These are phyloP conservation scores for Austropuccinia psidii DNA, from an alignment of 1,284 basidiomycete genomes.

Conservation along the genomic window DNA sequence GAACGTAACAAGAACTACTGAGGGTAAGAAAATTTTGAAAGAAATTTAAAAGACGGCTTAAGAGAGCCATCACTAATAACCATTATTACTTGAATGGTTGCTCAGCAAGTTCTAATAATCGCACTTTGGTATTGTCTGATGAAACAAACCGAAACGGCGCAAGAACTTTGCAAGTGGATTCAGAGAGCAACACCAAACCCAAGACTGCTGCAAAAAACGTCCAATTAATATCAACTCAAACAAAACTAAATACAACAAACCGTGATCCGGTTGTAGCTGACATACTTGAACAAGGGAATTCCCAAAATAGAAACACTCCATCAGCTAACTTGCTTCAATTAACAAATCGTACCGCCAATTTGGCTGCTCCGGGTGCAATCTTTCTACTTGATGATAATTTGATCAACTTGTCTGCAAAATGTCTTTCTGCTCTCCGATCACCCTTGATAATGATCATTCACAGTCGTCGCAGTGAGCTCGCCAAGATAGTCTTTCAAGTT, in stretches of 20 bases:
- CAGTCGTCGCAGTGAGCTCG: slow-evolving; percentile 6
- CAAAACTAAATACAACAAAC: not conserved
- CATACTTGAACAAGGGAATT: not conserved
- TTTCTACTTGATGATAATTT: slow-evolving; percentile 28
- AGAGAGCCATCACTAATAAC: too few species aligned
- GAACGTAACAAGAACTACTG: too few species aligned
- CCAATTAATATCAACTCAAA: not conserved
- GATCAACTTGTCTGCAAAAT: slow-evolving; percentile 31
- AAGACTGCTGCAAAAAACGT: not conserved
- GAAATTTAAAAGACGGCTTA: too few species aligned
- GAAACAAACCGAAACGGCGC: too few species aligned
- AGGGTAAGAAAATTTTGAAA: too few species aligned
- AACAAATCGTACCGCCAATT: not conserved
- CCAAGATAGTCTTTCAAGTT: slow-evolving; percentile 14
- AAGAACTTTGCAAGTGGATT: not conserved
- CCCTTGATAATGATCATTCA: not conserved
- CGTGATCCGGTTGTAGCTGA: not conserved
- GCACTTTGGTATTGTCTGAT: too few species aligned
- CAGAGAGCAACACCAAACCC: not conserved
- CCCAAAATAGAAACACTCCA: not conserved
- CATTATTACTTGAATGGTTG: too few species aligned
- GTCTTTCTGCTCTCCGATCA: not conserved
- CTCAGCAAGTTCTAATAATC: too few species aligned
- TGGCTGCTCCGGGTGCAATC: slow-evolving; percentile 13
- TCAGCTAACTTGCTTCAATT: not conserved